These are phyloP conservation scores for Endothia cerciana DNA, from an alignment of 2,329 filamentous ascomycete species.

Conservation along the genomic window DNA sequence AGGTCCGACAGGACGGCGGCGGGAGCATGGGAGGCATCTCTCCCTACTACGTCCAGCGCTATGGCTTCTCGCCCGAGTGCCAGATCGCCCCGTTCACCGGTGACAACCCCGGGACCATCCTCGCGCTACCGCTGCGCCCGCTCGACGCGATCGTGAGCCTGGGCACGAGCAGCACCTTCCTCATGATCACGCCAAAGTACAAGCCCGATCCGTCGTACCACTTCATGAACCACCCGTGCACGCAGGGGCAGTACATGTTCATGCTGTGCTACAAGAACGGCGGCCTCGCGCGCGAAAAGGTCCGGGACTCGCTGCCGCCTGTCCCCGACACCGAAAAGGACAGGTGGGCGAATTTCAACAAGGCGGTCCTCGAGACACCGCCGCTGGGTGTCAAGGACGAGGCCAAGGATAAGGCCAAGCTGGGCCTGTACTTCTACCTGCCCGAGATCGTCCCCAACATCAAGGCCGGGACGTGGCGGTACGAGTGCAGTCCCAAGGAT, in stretches of 20 bases:
- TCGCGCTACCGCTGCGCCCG: constrained; percentile 83
- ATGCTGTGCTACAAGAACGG: constrained; percentile 99
- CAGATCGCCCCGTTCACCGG: constrained; percentile 86
- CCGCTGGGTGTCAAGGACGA: constrained; percentile 65
- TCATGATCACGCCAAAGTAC: constrained; percentile 95
- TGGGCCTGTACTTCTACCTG: constrained; percentile 93
- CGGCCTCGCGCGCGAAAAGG: constrained; percentile 85
- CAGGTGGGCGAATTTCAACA: constrained; percentile 82
- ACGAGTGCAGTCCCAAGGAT: constrained; percentile 59
- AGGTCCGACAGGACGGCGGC: constrained; percentile 80
- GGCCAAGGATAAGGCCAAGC: constrained; percentile 65
- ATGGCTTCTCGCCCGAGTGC: constrained; percentile 77
- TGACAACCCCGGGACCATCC: constrained; percentile 94
- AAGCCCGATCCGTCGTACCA: constrained; percentile 89
- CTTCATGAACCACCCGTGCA: constrained; percentile 98
- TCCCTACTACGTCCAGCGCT: constrained; percentile 76
- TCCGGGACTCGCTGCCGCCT: constrained; percentile 77
- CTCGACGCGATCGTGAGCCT: constrained; percentile 93
- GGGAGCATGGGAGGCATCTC: constrained; percentile 76
- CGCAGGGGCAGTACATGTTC: constrained; percentile 93
- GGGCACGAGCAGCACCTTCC: constrained; percentile 93
- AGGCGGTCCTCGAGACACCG: constrained; percentile 67
- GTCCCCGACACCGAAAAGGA: constrained; percentile 47
- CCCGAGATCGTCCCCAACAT: constrained; percentile 96
- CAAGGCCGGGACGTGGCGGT: constrained; percentile 83